Evolutionary conservation across 2,329 filamentous ascomycete species (phyloP).

Genomic region (Chrysoporthe austroafricana): DNA sequence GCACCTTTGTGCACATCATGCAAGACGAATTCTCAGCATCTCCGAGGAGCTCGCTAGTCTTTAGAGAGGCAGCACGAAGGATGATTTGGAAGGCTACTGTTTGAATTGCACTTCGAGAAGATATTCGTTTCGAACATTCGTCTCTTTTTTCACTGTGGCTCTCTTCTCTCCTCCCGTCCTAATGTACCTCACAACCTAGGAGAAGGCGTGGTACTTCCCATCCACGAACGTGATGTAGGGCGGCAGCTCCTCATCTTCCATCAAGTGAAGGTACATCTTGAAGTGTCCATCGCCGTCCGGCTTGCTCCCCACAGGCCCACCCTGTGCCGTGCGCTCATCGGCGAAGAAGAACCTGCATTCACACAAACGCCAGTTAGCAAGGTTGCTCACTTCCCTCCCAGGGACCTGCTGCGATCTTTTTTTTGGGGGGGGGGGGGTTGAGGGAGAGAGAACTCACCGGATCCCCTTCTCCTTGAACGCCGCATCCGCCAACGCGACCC

Average conservation of each 20-base stretch:
- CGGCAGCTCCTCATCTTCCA: slow-evolving; percentile 23
- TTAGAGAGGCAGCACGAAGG: background rate
- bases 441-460: slow-evolving; percentile 17
- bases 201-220: slow-evolving; percentile 24
- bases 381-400: background rate
- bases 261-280: slow-evolving; percentile 16
- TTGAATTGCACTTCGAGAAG: background rate
- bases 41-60: slow-evolving; percentile 1
- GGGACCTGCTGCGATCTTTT: background rate
- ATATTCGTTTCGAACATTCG: background rate
- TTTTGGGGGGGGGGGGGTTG: background rate
- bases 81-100: background rate
- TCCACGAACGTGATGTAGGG: slow-evolving; percentile 27
- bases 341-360: slow-evolving; percentile 28
- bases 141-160: background rate
- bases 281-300: slow-evolving; percentile 18
- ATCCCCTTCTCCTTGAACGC: slow-evolving; percentile 26
- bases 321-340: slow-evolving; percentile 28
- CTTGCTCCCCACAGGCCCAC: slow-evolving; percentile 13
- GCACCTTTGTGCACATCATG: background rate
- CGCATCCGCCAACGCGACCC: slow-evolving; percentile 24
- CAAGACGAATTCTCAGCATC: background rate
- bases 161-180: background rate
- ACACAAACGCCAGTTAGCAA: background rate
- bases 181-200: background rate